Base-by-base conservation (phyloP, 331 rosid genomes). In the Acacia concinna region DNA sequence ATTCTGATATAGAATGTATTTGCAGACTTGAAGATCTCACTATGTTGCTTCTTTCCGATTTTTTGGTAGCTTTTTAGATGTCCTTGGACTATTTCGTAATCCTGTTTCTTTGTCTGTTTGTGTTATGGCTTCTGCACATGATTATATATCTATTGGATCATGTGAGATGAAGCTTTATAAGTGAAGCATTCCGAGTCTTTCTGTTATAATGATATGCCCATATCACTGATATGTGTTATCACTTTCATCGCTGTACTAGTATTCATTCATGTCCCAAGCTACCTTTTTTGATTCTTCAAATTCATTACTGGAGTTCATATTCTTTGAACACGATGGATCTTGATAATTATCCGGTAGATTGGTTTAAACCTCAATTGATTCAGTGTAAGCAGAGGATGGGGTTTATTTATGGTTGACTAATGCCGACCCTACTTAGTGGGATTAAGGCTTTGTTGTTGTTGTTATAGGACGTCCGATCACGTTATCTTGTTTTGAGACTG, bases 391-490 rank as follows among this genome's bases (percentile, higher is more conserved):
- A 72, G 87, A 74, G 72, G 65, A 59, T 25, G 46, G 64, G 73
- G 81, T 81, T 71, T 85, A 72, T 49, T 5, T 72, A 78, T 76
- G 76, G 80, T 79, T 74, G 76, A 81, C 78, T 64, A 65, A 82
- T n/a, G n/a, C n/a, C n/a, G n/a, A n/a, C n/a, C n/a, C n/a, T n/a
- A n/a, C n/a, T n/a, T n/a, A n/a, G n/a, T n/a, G n/a, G n/a, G n/a
- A n/a, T n/a, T n/a, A n/a, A n/a, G n/a, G n/a, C n/a, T n/a, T n/a
- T n/a, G n/a, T n/a, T n/a, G n/a, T n/a, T n/a, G n/a, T n/a, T n/a
- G n/a, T n/a, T n/a, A n/a, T 82, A 79, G 73, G 90, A 75, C 46
- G 18, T 81, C 73, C 77, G 69, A 57, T 87, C 87, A 72, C 68
- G 49, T 80, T 81, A 72, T 77, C 87, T 71, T 84, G 71, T 80